phyloP scores from a whole-genome alignment of 305 asterid species.

The Fraxinus sp. region DNA sequence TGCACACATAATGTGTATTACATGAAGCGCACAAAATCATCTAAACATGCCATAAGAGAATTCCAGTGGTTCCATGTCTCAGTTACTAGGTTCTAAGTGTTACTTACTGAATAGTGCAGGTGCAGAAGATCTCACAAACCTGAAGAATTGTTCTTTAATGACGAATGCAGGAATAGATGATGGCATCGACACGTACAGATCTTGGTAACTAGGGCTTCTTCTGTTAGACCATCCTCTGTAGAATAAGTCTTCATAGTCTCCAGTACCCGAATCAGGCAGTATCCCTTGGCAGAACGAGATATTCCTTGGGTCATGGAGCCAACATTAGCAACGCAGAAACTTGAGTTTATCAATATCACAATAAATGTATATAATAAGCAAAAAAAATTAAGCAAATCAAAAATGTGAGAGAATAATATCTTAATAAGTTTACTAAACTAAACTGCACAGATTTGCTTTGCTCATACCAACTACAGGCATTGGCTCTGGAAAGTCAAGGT shows the following conservation, averaged over 20 bases:
- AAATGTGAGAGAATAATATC: background rate
- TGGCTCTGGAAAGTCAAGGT: conserved; percentile 94
- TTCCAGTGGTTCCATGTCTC: background rate
- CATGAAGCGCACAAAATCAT: background rate
- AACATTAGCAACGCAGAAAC: conserved; percentile 18
- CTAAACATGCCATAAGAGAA: conserved; percentile 3
- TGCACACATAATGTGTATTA: background rate
- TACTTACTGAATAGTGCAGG: conserved; percentile 1
- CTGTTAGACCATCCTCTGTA: conserved; percentile 90
- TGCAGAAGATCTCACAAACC: conserved; percentile 45
- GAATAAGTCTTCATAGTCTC: conserved; percentile 97
- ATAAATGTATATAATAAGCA: background rate
- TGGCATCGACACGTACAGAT: conserved; percentile 87
- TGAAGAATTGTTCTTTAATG: conserved; percentile 76
- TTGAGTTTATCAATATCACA: background rate
- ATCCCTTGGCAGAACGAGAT: conserved; percentile 95
- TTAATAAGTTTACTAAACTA: conserved; percentile 1
- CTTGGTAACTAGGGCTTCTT: conserved; percentile 92
- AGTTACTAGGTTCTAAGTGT: conserved; percentile 13
- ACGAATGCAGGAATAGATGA: conserved; percentile 80
- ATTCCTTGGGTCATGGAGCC: conserved; percentile 52
- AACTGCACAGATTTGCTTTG: conserved; percentile 7
- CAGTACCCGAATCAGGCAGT: conserved; percentile 69
- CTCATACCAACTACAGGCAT: conserved; percentile 90
- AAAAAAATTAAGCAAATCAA: conserved; percentile 10